Evolutionary conservation across 768 basidiomycete species (phyloP).

Genomic region (Mycena albidolilacea): DNA sequence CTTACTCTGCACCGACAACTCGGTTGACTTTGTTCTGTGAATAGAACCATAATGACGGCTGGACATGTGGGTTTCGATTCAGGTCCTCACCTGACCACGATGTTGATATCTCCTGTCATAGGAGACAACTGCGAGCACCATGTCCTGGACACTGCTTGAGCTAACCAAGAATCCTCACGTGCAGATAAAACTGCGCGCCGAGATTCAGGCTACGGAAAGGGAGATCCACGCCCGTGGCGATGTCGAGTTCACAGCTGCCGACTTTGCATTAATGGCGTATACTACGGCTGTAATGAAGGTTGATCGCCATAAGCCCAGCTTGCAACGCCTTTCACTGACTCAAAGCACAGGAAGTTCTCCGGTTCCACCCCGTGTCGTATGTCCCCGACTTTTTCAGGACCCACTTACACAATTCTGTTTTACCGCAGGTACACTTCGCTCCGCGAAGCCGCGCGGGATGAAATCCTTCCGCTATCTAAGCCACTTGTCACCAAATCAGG

Average conservation of each 20-base stretch:
- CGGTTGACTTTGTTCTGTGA: background rate
- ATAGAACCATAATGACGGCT: constrained; percentile 31
- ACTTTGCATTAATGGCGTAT: constrained; percentile 67
- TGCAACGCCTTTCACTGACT: background rate
- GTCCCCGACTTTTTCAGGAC: background rate
- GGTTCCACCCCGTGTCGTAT: constrained; percentile 18
- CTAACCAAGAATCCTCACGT: constrained; percentile 70
- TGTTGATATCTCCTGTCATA: constrained; percentile 42
- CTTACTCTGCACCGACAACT: background rate
- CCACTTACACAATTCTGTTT: background rate
- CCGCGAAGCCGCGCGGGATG: constrained; percentile 60
- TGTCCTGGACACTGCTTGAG: constrained; percentile 76
- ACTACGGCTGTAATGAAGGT: constrained; percentile 66
- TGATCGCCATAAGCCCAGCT: background rate
- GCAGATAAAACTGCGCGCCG: constrained; percentile 74
- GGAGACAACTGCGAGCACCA: constrained; percentile 72
- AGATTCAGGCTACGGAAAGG: constrained; percentile 61
- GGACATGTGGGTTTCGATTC: constrained; percentile 23
- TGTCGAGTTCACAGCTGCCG: constrained; percentile 59
- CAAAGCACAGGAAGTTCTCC: constrained; percentile 2
- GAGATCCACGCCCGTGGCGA: constrained; percentile 54
- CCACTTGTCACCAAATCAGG: constrained; percentile 66
- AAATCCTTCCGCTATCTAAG: constrained; percentile 71
- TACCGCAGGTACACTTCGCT: background rate
- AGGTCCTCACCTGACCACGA: too few relatives aligned